Evolutionary conservation across 1,284 basidiomycete genomes (phyloP), one percentile per base, ranked within the genome.

Genomic region (Chondrostereum purpureum): DNA sequence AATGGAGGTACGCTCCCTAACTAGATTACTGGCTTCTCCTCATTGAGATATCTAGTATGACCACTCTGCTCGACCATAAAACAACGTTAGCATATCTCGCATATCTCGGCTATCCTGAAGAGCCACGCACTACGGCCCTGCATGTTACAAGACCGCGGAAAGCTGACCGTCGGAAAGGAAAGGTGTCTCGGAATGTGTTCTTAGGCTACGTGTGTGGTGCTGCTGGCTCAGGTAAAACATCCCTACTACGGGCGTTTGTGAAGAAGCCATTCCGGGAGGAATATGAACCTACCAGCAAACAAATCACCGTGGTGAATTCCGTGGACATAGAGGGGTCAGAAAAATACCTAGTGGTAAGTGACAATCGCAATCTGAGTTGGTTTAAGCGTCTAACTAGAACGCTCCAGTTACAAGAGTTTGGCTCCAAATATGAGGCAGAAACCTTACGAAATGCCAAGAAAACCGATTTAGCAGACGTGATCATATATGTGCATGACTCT

Each of bases 401-500:
- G 11, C 27, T 54, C 23, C 46, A 95, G 91, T 67, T 98, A 49
- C 95, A 98, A 73, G 95, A 99, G 61, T 98, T 98, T 62, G 95
- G 94, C 5, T 92, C 89, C 34, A 88, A 86, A 63, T 93, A 96
- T 61, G 95, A 98, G 66, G 78, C 88, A 0, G 94, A 98, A 62
- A 86, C 83, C 17, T 70, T 99, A 44, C 80, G 92, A 48, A 93
- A 88, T 61, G 77, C 83, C 22, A 93, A 92, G 68, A 96, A 93
- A 67, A 83, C 88, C 27, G 92, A 95, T 61, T 69, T 88, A 44
- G 92, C 92, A 18, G 95, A 98, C 65, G 89, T 97, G 40, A 87
- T 98, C 52, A 79, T 96, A 48, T 97, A 94, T 63, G 92, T 98
- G 31, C 88, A 98, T 63, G 95, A 99, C 66, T 96, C 92, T 45